Conservation (phyloP, 1,139 yeast species). For the Pichia sp. region DNA sequence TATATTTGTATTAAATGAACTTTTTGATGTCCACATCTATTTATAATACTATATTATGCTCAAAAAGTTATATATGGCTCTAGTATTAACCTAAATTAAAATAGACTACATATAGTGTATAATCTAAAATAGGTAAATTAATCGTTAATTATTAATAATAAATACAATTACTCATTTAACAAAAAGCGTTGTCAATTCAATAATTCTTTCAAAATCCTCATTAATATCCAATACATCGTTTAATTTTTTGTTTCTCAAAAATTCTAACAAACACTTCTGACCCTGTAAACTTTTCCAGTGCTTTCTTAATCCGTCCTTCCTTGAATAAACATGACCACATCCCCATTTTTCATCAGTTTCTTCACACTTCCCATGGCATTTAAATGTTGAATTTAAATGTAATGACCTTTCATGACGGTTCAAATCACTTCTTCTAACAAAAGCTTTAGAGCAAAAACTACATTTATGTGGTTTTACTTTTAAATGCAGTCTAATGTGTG, state of each 20-base stretch:
- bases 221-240: neutral
- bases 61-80: no score
- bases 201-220: slow-evolving; percentile 5
- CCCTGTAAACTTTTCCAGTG: slow-evolving; percentile 15
- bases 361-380: slow-evolving; percentile 54
- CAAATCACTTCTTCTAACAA: slow-evolving; percentile 92
- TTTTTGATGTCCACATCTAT: no score
- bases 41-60: no score
- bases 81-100: no score
- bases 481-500: slow-evolving; percentile 88
- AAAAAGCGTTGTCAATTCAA: slow-evolving; percentile 4
- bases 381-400: slow-evolving; percentile 81
- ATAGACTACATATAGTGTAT: no score
- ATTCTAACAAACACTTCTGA: slow-evolving; percentile 4
- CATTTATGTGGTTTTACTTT: slow-evolving; percentile 90
- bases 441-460: slow-evolving; percentile 82
- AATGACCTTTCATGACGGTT: slow-evolving; percentile 92
- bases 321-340: slow-evolving; percentile 13
- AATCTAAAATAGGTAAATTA: no score
- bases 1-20: no score
- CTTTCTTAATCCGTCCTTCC: slow-evolving; percentile 14
- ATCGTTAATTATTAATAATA: no score
- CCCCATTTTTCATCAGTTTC: slow-evolving; percentile 28
- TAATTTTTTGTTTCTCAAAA: neutral
- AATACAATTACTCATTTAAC: neutral